Percentiles rank a stretch among this genome's conserved stretches.
Conservation (phyloP, 805 yeast species). For the Cyberlindnera saturnus region DNA sequence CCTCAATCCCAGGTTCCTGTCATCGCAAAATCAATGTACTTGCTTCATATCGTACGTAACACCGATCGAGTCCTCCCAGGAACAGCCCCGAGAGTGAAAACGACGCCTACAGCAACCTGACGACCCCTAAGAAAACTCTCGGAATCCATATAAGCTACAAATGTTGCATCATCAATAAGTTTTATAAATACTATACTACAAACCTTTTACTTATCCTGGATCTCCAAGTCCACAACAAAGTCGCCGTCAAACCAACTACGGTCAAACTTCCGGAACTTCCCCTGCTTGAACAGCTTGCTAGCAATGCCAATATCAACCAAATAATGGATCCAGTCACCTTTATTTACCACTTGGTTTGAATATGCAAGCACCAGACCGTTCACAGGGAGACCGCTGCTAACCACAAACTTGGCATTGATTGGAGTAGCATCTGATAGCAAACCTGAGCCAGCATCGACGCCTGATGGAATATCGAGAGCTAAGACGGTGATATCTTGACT, state of each 20-base stretch:
- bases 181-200: too few relatives aligned
- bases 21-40: too few relatives aligned
- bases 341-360: conserved; percentile 43
- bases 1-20: too few relatives aligned
- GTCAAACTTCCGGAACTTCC: conserved; percentile 43
- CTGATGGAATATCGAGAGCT: conserved; percentile 79
- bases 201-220: conserved; percentile 1
- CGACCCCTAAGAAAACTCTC: too few relatives aligned
- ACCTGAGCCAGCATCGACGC: conserved; percentile 81
- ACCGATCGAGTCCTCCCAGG: too few relatives aligned
- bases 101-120: too few relatives aligned
- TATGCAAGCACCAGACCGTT: conserved; percentile 57
- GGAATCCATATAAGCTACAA: too few relatives aligned
- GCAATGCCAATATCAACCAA: conserved; percentile 72
- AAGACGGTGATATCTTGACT: conserved; percentile 37
- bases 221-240: conserved; percentile 12
- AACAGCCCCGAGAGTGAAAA: too few relatives aligned
- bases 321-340: conserved; percentile 48
- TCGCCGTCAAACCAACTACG: conserved; percentile 23
- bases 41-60: too few relatives aligned
- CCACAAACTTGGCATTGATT: conserved; percentile 49
- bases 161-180: too few relatives aligned
- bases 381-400: conserved; percentile 70
- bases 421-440: conserved; percentile 25
- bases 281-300: conserved; percentile 40